These are phyloP conservation scores for Hypoxylon subgilvum DNA, from an alignment of 495 filamentous ascomycete genomes.

Conservation along the genomic window DNA sequence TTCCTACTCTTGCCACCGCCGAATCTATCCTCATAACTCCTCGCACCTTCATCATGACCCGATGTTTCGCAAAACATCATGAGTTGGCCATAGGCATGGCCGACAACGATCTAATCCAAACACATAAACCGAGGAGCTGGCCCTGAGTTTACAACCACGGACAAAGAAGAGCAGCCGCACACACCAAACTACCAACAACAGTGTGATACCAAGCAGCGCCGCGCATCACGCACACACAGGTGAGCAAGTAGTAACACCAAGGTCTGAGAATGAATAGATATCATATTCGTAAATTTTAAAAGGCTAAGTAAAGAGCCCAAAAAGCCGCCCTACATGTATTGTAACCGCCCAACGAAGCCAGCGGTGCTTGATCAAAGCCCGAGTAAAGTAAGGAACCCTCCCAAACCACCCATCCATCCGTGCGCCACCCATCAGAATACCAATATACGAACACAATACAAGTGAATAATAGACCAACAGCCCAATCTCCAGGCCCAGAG, in stretches of 20 bases:
- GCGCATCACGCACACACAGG: too few species aligned
- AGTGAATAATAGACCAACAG: neutral
- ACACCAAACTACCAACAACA: too few species aligned
- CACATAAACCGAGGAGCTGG: neutral
- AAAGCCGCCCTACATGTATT: neutral
- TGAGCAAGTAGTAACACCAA: too few species aligned
- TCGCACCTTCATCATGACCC: slow-evolving; percentile 2
- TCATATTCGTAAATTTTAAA: slow-evolving; percentile 1
- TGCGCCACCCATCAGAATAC: too few species aligned
- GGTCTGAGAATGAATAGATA: too few species aligned
- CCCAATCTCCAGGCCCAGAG: too few species aligned
- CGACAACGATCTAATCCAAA: neutral
- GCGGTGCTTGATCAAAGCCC: slow-evolving; percentile 24
- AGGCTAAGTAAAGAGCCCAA: neutral
- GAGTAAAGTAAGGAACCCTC: slow-evolving; percentile 4
- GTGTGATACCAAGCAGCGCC: too few species aligned
- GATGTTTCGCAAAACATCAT: neutral
- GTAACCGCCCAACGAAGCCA: neutral
- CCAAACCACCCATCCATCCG: slow-evolving; percentile 3
- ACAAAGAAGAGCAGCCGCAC: too few species aligned
- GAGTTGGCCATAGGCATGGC: neutral
- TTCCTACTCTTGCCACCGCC: neutral
- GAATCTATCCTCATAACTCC: neutral
- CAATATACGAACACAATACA: slow-evolving; percentile 9
- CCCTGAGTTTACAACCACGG: too few species aligned